Evolutionary conservation across 148 eudicot species (phyloP), one percentile per base, ranked within the genome.

Genomic region (Simmondsia chinensis): DNA sequence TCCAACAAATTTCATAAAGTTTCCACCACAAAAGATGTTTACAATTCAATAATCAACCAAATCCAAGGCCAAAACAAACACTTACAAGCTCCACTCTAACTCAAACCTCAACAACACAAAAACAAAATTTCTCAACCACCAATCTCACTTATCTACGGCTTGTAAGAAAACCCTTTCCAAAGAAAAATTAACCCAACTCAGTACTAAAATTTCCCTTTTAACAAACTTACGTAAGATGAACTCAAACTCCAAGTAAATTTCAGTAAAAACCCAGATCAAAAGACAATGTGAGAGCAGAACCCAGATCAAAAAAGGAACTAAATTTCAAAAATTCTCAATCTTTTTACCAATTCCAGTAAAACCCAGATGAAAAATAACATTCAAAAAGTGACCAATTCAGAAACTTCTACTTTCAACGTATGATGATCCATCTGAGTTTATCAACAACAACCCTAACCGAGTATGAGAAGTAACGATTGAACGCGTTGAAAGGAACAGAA

Each of bases 91-190:
- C 16, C 48, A 53, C 18, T 46, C 41, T 32, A 58, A 58, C 48
- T 30, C 14, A 27, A 55, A 46, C 31, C 34, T 31, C 37, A 17
- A 24, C 13, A 23, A 1, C 27, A 22, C 17, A 53, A 19, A 25
- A 15, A 22, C 34, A 28, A 46, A 47, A 19, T 39, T 64, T 56
- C 63, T 50, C 56, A 60, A 50, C 69, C 35, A 56, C 61, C 68
- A 52, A 57, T 32, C 9, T 33, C 46, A 8, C 62, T 9, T 29
- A 42, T 39, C 22, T 1, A 35, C 19, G 34, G 48, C 41, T 47
- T 9, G 30, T 16, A 48, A 33, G 3, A 3, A 2, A 12, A n/a
- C 15, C 1, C 2, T 5, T 10, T 33, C 53, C 13, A 3, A 34
- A 48, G 20, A 33, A 6, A 50, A 4, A 2, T n/a, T n/a, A n/a